A percentile compares a stretch with the other conserved stretches of the same genome.
phyloP scores from a whole-genome alignment of 345 rosid genomes.

The Hibiscus tridactylites region DNA sequence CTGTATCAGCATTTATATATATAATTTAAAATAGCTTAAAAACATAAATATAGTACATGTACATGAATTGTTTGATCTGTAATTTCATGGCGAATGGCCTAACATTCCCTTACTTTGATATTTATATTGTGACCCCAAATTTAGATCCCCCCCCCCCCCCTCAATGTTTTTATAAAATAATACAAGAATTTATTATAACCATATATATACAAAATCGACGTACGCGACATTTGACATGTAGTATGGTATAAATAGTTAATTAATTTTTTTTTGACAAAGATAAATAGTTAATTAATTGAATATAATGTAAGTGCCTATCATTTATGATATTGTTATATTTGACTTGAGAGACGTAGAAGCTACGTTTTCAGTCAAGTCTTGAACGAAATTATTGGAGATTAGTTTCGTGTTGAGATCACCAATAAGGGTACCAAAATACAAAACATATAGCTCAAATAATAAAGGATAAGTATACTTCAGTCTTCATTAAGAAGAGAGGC shows the following conservation, averaged over 20 bases:
- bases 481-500: too few relatives aligned
- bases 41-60: background rate
- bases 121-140: background rate
- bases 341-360: slow-evolving; percentile 11
- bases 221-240: background rate
- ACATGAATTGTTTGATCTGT: background rate
- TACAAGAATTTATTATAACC: background rate
- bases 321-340: slow-evolving; percentile 1
- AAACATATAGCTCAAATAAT: background rate
- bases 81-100: background rate
- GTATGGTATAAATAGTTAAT: background rate
- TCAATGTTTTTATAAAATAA: background rate
- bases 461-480: background rate
- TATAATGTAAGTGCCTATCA: background rate
- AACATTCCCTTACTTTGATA: background rate
- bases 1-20: too few relatives aligned
- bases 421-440: background rate
- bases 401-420: slow-evolving; percentile 11
- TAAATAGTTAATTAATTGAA: background rate
- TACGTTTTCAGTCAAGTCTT: background rate
- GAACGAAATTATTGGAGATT: slow-evolving; percentile 6
- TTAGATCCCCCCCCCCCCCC: background rate
- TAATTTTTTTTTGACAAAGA: too few relatives aligned
- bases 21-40: too few relatives aligned
- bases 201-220: too few relatives aligned